Evolutionary conservation across 129 eudicot genomes (phyloP), one percentile per base, ranked within the genome.

Genomic region (Pulicaria dysenterica): DNA sequence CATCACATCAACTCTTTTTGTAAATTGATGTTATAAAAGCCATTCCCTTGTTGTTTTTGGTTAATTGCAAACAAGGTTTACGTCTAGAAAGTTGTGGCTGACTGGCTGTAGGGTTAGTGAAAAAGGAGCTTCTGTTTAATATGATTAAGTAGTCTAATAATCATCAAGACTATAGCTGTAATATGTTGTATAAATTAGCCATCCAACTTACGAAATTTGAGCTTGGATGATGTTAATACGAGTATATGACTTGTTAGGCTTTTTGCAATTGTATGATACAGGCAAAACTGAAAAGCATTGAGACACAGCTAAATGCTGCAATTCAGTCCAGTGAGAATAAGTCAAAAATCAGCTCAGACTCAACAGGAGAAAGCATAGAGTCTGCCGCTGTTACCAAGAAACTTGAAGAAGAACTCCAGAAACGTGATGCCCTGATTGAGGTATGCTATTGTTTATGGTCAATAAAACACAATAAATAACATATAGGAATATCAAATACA

Each of bases 361-460:
- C 85, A 11, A 67, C 79, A 15, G 86, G 58, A 51, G 87, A 89
- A 56, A 79, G 72, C 77, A 73, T 74, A 48, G 96, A 90, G 70
- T 86, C 97, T 72, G 71, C 84, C 14, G 81, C 86, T 41, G 96
- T 90, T 75, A 90, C 93, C 71, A 90, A 86, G 83, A 94, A 90
- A 82, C 97, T 94, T 73, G 99, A 94, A 81, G 99, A 94, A 79
- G 99, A 94, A 83, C 96, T 94, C 67, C 65, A 45, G 70, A 94
- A 94, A 83, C 96, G 99, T 58, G 97, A 94, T 86, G 91, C 96
- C 17, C 93, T 94, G 60, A 94, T 94, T 72, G 99, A 94, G 97
- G 99, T 84, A 42, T 65, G 59, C 70, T 74, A 65, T 68, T 73
- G 1, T 37, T 49, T 40, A 9, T 47, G 53, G 64, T 60, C 31